Evolutionary conservation across 495 filamentous ascomycete species (phyloP).

Genomic region (Penicillium steckii): DNA sequence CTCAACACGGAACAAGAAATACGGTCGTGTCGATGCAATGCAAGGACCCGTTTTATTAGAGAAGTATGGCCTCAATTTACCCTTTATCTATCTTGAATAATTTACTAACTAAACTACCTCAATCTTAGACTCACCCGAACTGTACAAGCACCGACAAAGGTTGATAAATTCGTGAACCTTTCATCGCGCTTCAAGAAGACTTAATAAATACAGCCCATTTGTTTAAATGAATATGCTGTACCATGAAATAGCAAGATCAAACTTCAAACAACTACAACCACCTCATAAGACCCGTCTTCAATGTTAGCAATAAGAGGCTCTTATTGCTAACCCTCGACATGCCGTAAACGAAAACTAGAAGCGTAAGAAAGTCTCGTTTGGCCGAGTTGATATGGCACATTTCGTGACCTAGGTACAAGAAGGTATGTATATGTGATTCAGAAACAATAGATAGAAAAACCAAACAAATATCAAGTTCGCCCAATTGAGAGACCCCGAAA

Average conservation of each 20-base stretch:
- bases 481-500: background rate
- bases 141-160: conserved; percentile 56
- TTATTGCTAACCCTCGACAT: too few species aligned
- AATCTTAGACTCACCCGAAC: conserved; percentile 59
- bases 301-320: too few species aligned
- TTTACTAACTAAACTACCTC: conserved; percentile 45
- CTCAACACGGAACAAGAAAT: conserved; percentile 82
- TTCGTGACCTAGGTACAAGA: conserved; percentile 3
- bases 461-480: conserved; percentile 4
- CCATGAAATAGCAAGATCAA: background rate
- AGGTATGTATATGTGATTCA: conserved; percentile 6
- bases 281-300: too few species aligned
- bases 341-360: too few species aligned
- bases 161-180: conserved; percentile 65
- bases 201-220: conserved; percentile 1
- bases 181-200: conserved; percentile 70
- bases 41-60: conserved; percentile 84
- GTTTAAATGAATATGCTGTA: background rate
- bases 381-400: conserved; percentile 10
- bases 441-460: background rate
- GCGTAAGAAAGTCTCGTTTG: conserved; percentile 25
- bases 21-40: conserved; percentile 84
- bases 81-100: background rate
- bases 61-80: conserved; percentile 57
- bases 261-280: too few species aligned